Percentiles rank a stretch among this genome's conserved stretches.
These are phyloP conservation scores for Bruguiera hainesii DNA, from an alignment of 441 rosid genomes.

Conservation along the genomic window DNA sequence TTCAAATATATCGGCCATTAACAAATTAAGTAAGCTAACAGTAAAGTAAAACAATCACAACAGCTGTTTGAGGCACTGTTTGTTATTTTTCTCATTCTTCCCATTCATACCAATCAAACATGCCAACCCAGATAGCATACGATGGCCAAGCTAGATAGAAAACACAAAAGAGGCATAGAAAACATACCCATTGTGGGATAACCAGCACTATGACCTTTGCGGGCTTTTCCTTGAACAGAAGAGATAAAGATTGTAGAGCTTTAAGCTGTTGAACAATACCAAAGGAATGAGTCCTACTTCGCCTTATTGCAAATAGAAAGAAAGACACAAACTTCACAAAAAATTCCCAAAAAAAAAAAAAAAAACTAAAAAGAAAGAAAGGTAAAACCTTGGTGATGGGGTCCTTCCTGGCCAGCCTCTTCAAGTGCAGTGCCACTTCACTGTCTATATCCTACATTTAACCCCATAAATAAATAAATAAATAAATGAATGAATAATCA, in stretches of 20 bases:
- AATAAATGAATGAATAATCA: neutral
- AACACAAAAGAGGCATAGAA: neutral
- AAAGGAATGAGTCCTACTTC: neutral
- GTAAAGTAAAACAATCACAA: neutral
- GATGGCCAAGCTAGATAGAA: no score
- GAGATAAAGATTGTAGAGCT: constrained; percentile 70
- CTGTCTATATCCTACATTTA: constrained; percentile 65
- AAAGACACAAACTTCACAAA: neutral
- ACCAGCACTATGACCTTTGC: constrained; percentile 60
- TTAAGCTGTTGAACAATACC: constrained; percentile 55
- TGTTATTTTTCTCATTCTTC: neutral
- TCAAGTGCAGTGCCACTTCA: constrained; percentile 81
- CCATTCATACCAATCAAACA: no score
- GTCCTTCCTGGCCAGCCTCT: constrained; percentile 83
- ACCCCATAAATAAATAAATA: neutral
- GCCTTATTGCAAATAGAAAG: neutral
- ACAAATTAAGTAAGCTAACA: neutral
- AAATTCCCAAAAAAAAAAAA: neutral
- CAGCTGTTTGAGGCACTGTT: neutral
- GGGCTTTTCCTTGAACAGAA: constrained; percentile 65
- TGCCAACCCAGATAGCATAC: no score
- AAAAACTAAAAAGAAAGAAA: neutral
- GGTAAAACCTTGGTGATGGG: constrained; percentile 76
- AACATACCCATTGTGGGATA: constrained; percentile 90
- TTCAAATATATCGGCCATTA: neutral